Base-by-base conservation (phyloP, 345 rosid genomes). In the Nephelium lappaceum region DNA sequence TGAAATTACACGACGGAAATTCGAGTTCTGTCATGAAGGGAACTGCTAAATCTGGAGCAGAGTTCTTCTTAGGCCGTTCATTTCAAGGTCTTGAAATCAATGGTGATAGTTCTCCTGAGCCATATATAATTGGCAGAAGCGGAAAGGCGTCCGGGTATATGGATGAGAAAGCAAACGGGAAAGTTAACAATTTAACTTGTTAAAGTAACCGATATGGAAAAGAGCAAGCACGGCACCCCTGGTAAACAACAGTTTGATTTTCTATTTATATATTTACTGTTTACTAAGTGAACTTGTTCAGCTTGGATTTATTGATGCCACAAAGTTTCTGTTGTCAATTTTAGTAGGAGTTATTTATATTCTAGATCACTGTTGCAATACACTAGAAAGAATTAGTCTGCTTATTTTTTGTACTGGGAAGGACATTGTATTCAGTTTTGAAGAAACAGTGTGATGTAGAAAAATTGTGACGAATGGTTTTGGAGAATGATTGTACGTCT, bases 31-130 rank as follows among this genome's bases (percentile, higher is more conserved):
- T 91, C 3, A 41, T 75, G 83, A 94, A 85, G 85, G 90, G 88
- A 81, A 84, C 77, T 0, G 88, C 87, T 18, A 94, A 84, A 84
- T 91, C 99, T n/a, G 97, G 97, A 77, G 91, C 95, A 0, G 97
- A 96, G 76, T 93, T 83, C 83, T 93, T 89, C 5, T 62, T 90
- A n/a, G 72, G 82, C 49, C 85, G 93, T 76, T 84, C 91, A 53
- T 96, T 90, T 82, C 99, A 86, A 0, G 98, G 97, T 45, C 93
- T 96, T 60, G 97, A 92, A 63, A 73, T 87, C 71, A 83, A 83
- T 57, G 60, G 78, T 62, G 81, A 85, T 41, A 83, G 84, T 57
- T 83, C 18, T 1, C 90, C 94, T 0, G 95, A 90, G 88, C 83
- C 89, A 3, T 90, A 75, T 72, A 65, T 86, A 21, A 80, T 89